Percentiles rank a stretch among this genome's conserved stretches.
These are phyloP conservation scores for Leccinum ochraceum DNA, from an alignment of 768 basidiomycete species.

Conservation along the genomic window DNA sequence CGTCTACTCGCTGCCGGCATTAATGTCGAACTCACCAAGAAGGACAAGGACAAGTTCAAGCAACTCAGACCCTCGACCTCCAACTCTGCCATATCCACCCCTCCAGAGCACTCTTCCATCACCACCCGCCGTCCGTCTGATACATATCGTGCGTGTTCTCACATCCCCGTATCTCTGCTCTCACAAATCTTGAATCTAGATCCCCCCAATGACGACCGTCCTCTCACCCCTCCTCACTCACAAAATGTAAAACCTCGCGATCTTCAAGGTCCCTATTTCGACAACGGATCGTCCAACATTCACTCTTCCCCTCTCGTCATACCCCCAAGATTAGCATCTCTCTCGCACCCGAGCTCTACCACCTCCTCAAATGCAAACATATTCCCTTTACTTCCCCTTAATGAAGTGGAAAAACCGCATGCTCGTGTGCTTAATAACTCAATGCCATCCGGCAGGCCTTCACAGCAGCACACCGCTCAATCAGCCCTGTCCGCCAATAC, in stretches of 20 bases:
- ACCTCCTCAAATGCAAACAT: constrained; percentile 9
- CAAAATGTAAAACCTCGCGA: constrained; percentile 16
- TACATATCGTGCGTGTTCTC: not conserved
- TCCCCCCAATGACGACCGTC: constrained; percentile 24
- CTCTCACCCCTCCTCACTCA: constrained; percentile 19
- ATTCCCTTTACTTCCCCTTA: constrained; percentile 23
- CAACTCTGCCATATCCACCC: constrained; percentile 28
- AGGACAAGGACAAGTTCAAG: constrained; percentile 26
- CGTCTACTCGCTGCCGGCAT: constrained; percentile 33
- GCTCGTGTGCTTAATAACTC: constrained; percentile 6
- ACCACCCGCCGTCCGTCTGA: not conserved
- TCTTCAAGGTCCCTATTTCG: constrained; percentile 5
- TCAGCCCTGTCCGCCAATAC: constrained; percentile 19
- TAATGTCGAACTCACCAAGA: constrained; percentile 42
- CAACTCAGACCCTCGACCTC: constrained; percentile 24
- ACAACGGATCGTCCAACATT: not conserved
- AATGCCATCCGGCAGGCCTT: constrained; percentile 6
- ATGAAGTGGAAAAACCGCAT: constrained; percentile 13
- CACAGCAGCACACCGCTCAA: constrained; percentile 9
- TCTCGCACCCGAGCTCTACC: constrained; percentile 14
- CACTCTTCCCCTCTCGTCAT: constrained; percentile 14
- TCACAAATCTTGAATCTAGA: constrained; percentile 2
- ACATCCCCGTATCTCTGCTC: not conserved
- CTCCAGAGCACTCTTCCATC: constrained; percentile 14
- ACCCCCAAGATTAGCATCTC: constrained; percentile 26